Conservation (phyloP, 306 rosid species). For the Quercus alba region DNA sequence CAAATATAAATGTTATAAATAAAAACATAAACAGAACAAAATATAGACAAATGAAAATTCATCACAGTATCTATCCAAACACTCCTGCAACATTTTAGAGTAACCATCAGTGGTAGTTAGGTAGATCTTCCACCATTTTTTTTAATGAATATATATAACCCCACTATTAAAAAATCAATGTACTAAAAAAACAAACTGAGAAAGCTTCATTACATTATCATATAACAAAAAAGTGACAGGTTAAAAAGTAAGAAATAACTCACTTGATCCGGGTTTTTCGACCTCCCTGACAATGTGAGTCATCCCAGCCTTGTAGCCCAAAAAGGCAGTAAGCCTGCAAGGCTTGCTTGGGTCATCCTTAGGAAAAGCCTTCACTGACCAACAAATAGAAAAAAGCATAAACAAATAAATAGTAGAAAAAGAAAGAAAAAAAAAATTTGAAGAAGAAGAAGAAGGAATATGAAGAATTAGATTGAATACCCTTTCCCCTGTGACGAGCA, state of each 20-base stretch:
- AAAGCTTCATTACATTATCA: too few species aligned
- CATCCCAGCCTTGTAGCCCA: conserved; percentile 92
- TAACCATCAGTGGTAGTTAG: too few species aligned
- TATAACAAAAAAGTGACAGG: background rate
- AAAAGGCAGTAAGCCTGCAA: conserved; percentile 69
- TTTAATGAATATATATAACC: too few species aligned
- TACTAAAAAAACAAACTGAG: too few species aligned
- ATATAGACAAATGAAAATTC: too few species aligned
- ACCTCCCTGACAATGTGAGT: conserved; percentile 89
- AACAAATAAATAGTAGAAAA: too few species aligned
- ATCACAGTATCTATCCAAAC: too few species aligned
- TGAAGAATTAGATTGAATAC: conserved; percentile 7
- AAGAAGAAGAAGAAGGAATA: background rate
- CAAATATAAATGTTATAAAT: background rate
- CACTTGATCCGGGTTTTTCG: conserved; percentile 85
- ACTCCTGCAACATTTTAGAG: too few species aligned
- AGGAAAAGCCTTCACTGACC: conserved; percentile 86
- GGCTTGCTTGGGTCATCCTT: conserved; percentile 68
- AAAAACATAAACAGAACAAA: background rate
- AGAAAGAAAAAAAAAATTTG: too few species aligned
- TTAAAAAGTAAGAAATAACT: background rate
- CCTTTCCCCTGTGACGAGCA: conserved; percentile 82
- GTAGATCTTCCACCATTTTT: too few species aligned
- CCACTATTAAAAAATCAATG: background rate
- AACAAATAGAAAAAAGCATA: too few species aligned